Evolutionary conservation across 2,329 filamentous ascomycete genomes (phyloP).

Genomic region (Xylariaceae sp.): DNA sequence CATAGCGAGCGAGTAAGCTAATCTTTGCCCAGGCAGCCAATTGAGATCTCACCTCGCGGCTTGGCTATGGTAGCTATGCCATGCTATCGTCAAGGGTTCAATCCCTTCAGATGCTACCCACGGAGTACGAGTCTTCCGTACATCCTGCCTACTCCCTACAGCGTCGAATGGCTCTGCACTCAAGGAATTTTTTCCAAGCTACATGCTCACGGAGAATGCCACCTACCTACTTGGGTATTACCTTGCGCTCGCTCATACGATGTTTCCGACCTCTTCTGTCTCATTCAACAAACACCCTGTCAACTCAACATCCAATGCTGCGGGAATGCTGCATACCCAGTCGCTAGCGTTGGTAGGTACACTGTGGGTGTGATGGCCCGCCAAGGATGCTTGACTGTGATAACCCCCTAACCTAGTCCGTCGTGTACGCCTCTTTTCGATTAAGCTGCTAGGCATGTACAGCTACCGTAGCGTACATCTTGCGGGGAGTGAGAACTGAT

Average conservation of each 20-base stretch:
- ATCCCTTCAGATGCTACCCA: background rate
- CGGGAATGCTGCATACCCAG: conserved; percentile 19
- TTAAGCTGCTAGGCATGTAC: conserved; percentile 8
- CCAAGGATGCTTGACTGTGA: conserved; percentile 19
- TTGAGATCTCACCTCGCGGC: background rate
- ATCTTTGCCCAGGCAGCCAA: background rate
- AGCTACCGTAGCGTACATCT: conserved; percentile 29
- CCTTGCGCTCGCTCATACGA: too few relatives aligned
- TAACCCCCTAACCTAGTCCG: background rate
- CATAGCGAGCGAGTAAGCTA: background rate
- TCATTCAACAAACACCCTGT: conserved; percentile 1
- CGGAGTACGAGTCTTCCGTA: background rate
- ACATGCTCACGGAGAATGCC: too few relatives aligned
- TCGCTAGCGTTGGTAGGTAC: conserved; percentile 9
- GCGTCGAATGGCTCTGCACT: too few relatives aligned
- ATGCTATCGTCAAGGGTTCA: background rate
- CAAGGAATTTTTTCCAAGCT: too few relatives aligned
- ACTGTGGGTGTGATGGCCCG: conserved; percentile 20
- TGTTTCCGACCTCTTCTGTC: background rate
- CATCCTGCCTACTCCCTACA: too few relatives aligned
- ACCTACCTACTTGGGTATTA: background rate
- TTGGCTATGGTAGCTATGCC: background rate
- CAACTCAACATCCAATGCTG: conserved; percentile 8
- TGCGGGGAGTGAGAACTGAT: conserved; percentile 38
- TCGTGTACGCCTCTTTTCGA: conserved; percentile 22